Conservation (phyloP, 2,329 filamentous ascomycete genomes). For the Epichloe baconii region DNA sequence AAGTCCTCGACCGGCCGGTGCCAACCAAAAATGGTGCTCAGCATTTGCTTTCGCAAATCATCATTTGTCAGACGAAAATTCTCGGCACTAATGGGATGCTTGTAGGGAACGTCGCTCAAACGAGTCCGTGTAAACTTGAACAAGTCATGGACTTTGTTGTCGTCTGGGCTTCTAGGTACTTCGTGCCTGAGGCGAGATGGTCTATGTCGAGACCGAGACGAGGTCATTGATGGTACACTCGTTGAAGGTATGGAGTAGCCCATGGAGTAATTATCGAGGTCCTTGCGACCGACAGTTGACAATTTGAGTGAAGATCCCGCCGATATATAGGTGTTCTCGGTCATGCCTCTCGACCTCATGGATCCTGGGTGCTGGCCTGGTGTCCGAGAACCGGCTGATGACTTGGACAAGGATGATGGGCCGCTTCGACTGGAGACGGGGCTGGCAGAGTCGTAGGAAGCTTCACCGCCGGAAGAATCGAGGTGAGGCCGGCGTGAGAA, state of each 20-base stretch:
- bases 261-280: conserved; percentile 42
- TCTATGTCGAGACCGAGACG: conserved; percentile 31
- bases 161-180: conserved; percentile 62
- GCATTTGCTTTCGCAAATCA: conserved; percentile 78
- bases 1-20: conserved; percentile 69
- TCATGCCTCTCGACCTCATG: conserved; percentile 38
- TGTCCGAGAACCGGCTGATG: conserved; percentile 41
- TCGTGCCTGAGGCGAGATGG: conserved; percentile 71
- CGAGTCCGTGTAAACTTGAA: conserved; percentile 78
- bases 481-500: conserved; percentile 57
- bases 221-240: conserved; percentile 31
- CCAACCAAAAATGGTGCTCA: conserved; percentile 92
- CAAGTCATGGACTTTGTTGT: conserved; percentile 59
- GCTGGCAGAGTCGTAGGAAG: conserved; percentile 49
- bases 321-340: conserved; percentile 57
- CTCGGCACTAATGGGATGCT: conserved; percentile 47
- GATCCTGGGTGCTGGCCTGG: conserved; percentile 37
- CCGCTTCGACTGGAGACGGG: conserved; percentile 51
- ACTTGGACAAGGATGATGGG: conserved; percentile 44
- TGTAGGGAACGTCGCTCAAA: conserved; percentile 71
- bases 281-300: conserved; percentile 19
- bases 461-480: conserved; percentile 44
- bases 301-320: conserved; percentile 38
- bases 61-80: conserved; percentile 55
- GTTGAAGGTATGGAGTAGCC: conserved; percentile 25